These are phyloP conservation scores for Graphiopsis chlorocephala DNA, from an alignment of 2,329 filamentous ascomycete species.

Conservation along the genomic window DNA sequence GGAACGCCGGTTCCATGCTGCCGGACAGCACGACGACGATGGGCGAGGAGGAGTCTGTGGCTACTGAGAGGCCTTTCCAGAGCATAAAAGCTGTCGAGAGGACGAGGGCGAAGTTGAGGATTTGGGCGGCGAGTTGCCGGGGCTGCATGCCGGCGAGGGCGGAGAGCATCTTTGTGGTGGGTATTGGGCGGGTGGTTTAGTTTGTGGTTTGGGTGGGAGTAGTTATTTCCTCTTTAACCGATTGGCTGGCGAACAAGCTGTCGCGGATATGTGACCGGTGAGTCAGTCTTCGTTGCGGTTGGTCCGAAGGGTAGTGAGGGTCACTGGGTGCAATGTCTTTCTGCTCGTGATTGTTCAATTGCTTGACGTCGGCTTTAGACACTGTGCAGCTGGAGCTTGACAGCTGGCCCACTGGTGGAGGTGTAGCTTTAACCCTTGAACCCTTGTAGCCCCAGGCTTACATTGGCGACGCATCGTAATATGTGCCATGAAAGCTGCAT, in stretches of 20 bases:
- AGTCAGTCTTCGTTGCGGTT: not conserved
- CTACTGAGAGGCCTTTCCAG: conserved; percentile 78
- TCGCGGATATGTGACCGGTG: not conserved
- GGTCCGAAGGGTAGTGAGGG: not conserved
- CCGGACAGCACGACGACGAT: conserved; percentile 82
- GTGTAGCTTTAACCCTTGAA: not conserved
- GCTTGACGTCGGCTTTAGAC: not conserved
- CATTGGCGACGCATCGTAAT: not conserved
- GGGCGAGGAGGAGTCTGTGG: conserved; percentile 62
- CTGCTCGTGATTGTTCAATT: not conserved
- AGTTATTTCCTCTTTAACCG: not conserved
- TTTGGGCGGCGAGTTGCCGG: conserved; percentile 75
- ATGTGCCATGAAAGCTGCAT: not conserved
- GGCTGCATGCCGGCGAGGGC: conserved; percentile 65
- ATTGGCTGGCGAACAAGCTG: not conserved
- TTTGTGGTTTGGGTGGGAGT: not conserved
- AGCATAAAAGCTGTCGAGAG: conserved; percentile 93
- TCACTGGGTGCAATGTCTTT: not conserved
- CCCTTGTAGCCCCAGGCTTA: not conserved
- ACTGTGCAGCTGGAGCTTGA: not conserved
- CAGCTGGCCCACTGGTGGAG: not conserved
- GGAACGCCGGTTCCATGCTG: conserved; percentile 81
- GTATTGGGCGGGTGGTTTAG: not conserved
- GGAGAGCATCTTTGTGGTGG: conserved; percentile 59
- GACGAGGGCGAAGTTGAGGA: conserved; percentile 88